Conservation (phyloP, 2,329 filamentous ascomycete genomes). For the Colletotrichum lindemuthianum region DNA sequence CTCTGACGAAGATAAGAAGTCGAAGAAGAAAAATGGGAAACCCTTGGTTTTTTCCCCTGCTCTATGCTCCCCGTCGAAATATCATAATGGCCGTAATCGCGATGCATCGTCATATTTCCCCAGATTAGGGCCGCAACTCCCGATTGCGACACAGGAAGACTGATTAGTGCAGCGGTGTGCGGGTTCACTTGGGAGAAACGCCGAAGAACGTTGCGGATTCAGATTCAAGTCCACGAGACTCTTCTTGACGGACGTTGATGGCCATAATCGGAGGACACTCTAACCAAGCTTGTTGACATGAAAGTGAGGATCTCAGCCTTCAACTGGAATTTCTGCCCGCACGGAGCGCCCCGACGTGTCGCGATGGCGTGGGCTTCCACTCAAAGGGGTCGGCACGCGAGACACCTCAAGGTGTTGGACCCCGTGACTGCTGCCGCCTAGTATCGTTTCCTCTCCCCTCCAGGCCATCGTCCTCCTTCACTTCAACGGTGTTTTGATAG, state of each 20-base stretch:
- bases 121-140: constrained; percentile 8
- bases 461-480: too few relatives aligned
- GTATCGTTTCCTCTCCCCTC: too few relatives aligned
- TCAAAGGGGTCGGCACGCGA: constrained; percentile 7
- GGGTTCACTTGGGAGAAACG: constrained; percentile 10
- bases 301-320: constrained; percentile 10
- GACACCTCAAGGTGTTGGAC: neutral
- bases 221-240: constrained; percentile 6
- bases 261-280: neutral
- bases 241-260: neutral
- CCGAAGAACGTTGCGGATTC: constrained; percentile 28
- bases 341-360: constrained; percentile 4
- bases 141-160: constrained; percentile 12
- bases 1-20: too few relatives aligned
- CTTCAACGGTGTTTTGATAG: constrained; percentile 3
- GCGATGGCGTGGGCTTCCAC: neutral
- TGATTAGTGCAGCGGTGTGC: neutral
- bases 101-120: constrained; percentile 4
- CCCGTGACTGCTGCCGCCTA: neutral
- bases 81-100: constrained; percentile 1
- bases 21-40: neutral
- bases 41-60: constrained; percentile 1
- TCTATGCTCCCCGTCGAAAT: neutral
- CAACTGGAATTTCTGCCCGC: constrained; percentile 21
- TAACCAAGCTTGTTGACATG: constrained; percentile 5